These are phyloP conservation scores for Wickerhamiella nectarea DNA, from an alignment of 805 yeast species.

Conservation along the genomic window DNA sequence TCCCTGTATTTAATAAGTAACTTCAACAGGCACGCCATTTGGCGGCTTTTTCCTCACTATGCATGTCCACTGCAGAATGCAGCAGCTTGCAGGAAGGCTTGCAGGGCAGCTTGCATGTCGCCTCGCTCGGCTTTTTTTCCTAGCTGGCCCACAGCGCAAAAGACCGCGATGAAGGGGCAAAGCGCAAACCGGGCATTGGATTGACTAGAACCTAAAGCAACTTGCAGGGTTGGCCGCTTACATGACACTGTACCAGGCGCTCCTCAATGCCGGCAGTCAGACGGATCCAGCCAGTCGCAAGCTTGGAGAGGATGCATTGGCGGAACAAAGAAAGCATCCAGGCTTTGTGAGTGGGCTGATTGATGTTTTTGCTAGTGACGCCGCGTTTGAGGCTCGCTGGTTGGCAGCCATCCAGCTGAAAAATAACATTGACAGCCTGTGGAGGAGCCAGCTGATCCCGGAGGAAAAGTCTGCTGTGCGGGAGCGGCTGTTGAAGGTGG, in stretches of 20 bases:
- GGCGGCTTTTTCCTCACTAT: too few species aligned
- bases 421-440: constrained; percentile 70
- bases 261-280: constrained; percentile 15
- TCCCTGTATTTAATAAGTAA: neutral
- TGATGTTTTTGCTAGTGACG: constrained; percentile 18
- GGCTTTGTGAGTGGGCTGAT: constrained; percentile 15
- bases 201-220: too few species aligned
- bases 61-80: neutral
- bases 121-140: too few species aligned
- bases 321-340: constrained; percentile 3
- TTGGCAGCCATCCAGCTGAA: constrained; percentile 76
- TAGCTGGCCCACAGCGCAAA: too few species aligned
- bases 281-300: constrained; percentile 14
- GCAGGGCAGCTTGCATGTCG: too few species aligned
- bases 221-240: constrained; percentile 1
- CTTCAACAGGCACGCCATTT: too few species aligned
- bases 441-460: constrained; percentile 53
- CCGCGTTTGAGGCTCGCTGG: constrained; percentile 46
- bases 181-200: too few species aligned
- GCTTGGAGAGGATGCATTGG: constrained; percentile 14
- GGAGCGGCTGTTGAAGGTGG: constrained; percentile 7
- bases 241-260: constrained; percentile 16
- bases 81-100: too few species aligned
- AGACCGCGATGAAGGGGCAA: too few species aligned
- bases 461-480: constrained; percentile 55